A percentile compares a stretch with the other conserved stretches of the same genome.
Conservation (phyloP, 192 early-diverging fungal genomes). For the Linnemannia schmuckeri region DNA sequence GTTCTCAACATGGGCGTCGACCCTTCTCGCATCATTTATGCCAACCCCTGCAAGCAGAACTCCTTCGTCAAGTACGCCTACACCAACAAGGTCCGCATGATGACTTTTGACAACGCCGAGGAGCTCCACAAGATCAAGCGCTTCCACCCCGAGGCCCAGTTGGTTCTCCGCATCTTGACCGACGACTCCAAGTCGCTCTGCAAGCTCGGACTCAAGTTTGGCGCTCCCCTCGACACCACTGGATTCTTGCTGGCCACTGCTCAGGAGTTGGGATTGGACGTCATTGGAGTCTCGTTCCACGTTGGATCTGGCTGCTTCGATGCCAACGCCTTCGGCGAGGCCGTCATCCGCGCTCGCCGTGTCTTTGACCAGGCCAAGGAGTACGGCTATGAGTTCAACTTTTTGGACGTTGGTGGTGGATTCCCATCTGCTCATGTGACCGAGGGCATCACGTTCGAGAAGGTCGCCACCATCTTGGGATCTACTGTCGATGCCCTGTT, state of each 20-base stretch:
- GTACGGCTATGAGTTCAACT: conserved; percentile 77
- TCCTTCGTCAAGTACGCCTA: conserved; percentile 92
- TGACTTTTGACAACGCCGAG: conserved; percentile 99
- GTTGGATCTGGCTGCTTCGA: conserved; percentile 95
- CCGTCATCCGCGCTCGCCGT: conserved; percentile 82
- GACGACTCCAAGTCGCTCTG: conserved; percentile 94
- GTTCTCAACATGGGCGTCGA: conserved; percentile 81
- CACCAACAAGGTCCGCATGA: conserved; percentile 83
- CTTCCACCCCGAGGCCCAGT: conserved; percentile 81
- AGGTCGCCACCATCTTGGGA: conserved; percentile 83
- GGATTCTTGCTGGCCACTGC: conserved; percentile 79
- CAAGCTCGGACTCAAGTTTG: conserved; percentile 96
- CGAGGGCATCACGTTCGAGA: conserved; percentile 83
- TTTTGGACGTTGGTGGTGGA: conserved; percentile 93
- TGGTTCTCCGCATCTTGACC: conserved; percentile 92
- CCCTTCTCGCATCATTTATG: conserved; percentile 88
- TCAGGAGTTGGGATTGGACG: conserved; percentile 80
- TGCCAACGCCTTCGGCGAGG: conserved; percentile 88
- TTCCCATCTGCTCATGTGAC: conserved; percentile 86
- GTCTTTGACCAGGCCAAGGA: conserved; percentile 89
- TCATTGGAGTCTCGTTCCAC: conserved; percentile 94
- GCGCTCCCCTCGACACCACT: conserved; percentile 81
- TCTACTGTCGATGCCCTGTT: conserved; percentile 85
- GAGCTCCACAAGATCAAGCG: conserved; percentile 94
- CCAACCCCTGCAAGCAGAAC: conserved; percentile 97